Conservation (phyloP, 1,284 basidiomycete species). For the Trametes hirsuta region DNA sequence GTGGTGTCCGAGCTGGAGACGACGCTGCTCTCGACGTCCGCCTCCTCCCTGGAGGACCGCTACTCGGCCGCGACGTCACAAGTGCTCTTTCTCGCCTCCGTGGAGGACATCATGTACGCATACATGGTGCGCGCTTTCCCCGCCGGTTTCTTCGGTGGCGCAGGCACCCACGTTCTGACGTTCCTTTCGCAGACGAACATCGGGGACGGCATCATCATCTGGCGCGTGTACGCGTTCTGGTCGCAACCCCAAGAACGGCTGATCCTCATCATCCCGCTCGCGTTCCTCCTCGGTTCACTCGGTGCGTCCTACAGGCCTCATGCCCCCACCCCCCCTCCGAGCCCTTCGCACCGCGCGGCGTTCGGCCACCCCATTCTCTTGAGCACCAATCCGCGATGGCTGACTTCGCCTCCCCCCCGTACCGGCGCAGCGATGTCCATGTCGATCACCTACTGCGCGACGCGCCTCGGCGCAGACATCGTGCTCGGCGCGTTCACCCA, state of each 20-base stretch:
- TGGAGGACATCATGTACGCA: constrained; percentile 16
- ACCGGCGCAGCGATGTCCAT: constrained; percentile 9
- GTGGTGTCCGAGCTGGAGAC: constrained; percentile 8
- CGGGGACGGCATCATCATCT: constrained; percentile 16
- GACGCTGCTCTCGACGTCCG: constrained; percentile 3
- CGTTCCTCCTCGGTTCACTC: constrained; percentile 15
- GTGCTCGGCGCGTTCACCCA: constrained; percentile 13
- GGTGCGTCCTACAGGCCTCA: constrained; percentile 2
- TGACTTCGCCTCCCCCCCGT: background rate
- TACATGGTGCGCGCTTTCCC: constrained; percentile 11
- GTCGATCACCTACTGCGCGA: constrained; percentile 16
- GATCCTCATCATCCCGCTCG: constrained; percentile 12
- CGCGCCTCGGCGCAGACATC: constrained; percentile 12
- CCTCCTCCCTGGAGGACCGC: constrained; percentile 4
- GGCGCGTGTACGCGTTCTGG: constrained; percentile 24
- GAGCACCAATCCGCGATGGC: background rate
- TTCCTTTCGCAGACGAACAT: constrained; percentile 13
- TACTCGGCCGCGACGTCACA: constrained; percentile 2
- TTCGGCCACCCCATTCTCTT: too few species aligned
- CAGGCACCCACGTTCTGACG: background rate
- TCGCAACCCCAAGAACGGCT: constrained; percentile 10
- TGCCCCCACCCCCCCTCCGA: too few species aligned
- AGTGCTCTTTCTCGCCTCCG: constrained; percentile 4
- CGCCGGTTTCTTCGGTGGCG: background rate
- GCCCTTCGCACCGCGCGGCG: too few species aligned